phyloP scores from a whole-genome alignment of 1,284 basidiomycete genomes.

The Austroboletus niveus region DNA sequence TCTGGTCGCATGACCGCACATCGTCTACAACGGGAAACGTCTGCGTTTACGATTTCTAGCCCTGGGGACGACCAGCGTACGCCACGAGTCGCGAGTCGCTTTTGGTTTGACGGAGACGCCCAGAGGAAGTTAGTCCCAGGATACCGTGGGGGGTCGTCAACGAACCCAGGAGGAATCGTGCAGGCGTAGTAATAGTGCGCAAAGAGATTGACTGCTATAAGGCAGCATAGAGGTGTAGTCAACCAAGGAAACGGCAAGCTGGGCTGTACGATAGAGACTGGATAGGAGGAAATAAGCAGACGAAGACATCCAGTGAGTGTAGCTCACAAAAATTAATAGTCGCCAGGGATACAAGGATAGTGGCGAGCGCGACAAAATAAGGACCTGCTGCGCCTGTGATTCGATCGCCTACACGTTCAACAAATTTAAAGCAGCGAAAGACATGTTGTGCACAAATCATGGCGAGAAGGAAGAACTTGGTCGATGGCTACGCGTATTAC shows the following conservation, averaged over 20 bases:
- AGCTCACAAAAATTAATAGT: constrained; percentile 80
- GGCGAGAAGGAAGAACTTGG: background rate
- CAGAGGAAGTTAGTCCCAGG: constrained; percentile 48
- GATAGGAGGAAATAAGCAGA: background rate
- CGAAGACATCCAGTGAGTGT: background rate
- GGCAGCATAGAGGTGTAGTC: constrained; percentile 62
- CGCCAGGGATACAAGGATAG: constrained; percentile 67
- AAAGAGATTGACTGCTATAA: constrained; percentile 77
- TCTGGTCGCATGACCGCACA: constrained; percentile 78
- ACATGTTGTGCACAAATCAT: constrained; percentile 60
- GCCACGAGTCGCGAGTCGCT: constrained; percentile 3
- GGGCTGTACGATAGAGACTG: constrained; percentile 76
- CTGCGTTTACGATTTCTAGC: constrained; percentile 51
- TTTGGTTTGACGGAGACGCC: constrained; percentile 43
- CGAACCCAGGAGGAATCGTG: constrained; percentile 73
- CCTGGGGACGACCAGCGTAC: constrained; percentile 35
- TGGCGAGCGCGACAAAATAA: constrained; percentile 80
- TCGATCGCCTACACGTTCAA: constrained; percentile 77
- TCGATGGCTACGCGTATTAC: too few species aligned
- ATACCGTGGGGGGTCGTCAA: constrained; percentile 36
- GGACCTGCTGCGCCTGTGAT: constrained; percentile 90
- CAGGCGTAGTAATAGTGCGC: constrained; percentile 85
- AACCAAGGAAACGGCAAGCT: constrained; percentile 51
- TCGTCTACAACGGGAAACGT: constrained; percentile 61
- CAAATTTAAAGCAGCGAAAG: constrained; percentile 81